Conservation (phyloP, 179 eudicot genomes). For the Vitellaria paradoxa region DNA sequence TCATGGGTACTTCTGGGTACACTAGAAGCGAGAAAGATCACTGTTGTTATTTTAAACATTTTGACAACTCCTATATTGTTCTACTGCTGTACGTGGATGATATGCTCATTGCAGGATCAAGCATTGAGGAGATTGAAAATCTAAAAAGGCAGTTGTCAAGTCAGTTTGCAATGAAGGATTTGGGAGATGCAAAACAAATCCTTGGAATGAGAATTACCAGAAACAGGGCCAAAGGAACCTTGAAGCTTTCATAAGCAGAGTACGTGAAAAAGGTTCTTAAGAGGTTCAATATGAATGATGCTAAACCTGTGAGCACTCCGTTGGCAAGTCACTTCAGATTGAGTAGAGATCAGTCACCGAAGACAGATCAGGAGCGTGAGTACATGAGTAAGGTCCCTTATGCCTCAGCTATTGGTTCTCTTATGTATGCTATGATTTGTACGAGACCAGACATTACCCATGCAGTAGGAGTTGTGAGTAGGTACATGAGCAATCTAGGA, state of each 20-base stretch:
- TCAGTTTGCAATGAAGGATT: no score
- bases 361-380: neutral
- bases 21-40: neutral
- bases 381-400: neutral
- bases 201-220: neutral
- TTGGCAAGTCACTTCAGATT: neutral
- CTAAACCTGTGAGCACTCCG: neutral
- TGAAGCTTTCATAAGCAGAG: neutral
- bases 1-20: neutral
- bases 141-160: neutral
- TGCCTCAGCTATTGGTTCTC: neutral
- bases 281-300: neutral
- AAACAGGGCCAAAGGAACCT: no score
- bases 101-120: neutral
- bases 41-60: neutral
- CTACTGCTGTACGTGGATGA: neutral
- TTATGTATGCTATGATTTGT: conserved; percentile 5
- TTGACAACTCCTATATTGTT: no score
- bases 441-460: neutral
- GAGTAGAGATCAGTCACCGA: neutral
- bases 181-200: neutral
- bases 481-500: neutral
- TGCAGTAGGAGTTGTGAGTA: neutral
- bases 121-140: neutral
- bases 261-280: neutral